Evolutionary conservation across 2,329 filamentous ascomycete species (phyloP), one percentile per base, ranked within the genome.

Genomic region (Apiospora pterosperma): DNA sequence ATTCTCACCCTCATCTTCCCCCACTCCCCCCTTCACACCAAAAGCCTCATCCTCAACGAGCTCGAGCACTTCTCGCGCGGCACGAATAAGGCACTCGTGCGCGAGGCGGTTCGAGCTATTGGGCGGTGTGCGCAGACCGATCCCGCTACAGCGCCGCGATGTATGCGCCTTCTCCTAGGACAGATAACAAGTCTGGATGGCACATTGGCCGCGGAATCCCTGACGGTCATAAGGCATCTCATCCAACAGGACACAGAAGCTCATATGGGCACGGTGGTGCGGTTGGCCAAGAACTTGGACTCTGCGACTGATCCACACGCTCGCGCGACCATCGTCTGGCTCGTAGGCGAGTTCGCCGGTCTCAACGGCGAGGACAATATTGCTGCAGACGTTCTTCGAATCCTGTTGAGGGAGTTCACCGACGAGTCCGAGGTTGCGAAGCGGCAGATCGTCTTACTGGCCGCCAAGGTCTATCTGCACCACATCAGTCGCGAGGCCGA

Each of bases 391-490:
- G 93, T 98, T 7, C 81, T 98, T 38, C 88, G 96, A 8, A 95
- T 98, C 52, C 80, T 99, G 2, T 85, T 93, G 55, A 95, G 93
- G 75, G 90, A 90, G 21, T 99, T 98, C 73, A 83, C 89, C 1
- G 88, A 89, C 67, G 96, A 99, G 78, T 89, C 89, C 1, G 93
- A 97, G 74, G 84, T 90, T 34, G 93, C 93, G 14, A 97, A 97
- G 76, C 85, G 93, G 65, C 96, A 99, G 76, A 96, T 98, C 68
- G 85, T 99, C 19, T 83, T 99, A 0, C 84, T 99, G 3, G 96
- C 92, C 7, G 95, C 96, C n/a, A 98, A 98, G 74, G 93, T 98
- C 1, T 98, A 98, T 74, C 84, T 98, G 19, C 93, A 98, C 72
- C 88, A 96, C 74, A 78, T 98, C 42, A 93, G 93, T 73, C 84